These are phyloP conservation scores for Colletotrichum liaoningense DNA, from an alignment of 2,329 filamentous ascomycete species.

Conservation along the genomic window DNA sequence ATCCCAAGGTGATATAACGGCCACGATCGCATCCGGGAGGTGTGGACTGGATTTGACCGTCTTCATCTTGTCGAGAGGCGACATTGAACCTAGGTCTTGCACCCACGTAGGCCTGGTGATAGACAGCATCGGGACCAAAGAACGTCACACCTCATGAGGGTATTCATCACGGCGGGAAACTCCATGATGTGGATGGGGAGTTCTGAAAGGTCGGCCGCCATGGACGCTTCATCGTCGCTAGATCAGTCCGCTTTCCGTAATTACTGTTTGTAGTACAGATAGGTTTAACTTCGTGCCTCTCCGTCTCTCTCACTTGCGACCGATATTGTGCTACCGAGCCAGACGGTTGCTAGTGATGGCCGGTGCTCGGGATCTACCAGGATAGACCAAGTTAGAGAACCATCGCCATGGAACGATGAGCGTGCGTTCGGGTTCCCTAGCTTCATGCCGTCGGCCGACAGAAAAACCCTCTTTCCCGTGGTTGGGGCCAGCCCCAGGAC, in stretches of 20 bases:
- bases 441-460: constrained; percentile 18
- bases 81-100: background rate
- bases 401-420: constrained; percentile 1
- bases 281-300: too few species aligned
- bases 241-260: background rate
- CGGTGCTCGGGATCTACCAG: background rate
- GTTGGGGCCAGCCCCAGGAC: background rate
- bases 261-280: too few species aligned
- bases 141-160: background rate
- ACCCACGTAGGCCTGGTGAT: background rate
- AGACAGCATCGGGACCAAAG: background rate
- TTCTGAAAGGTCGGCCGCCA: background rate
- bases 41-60: background rate
- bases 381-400: background rate
- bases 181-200: background rate
- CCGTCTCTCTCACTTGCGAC: background rate
- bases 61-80: background rate
- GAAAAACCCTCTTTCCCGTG: background rate
- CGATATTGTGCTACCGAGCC: constrained; percentile 2
- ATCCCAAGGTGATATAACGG: constrained; percentile 5
- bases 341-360: background rate
- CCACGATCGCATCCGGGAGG: constrained; percentile 21
- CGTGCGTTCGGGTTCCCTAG: background rate
- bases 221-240: background rate
- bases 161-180: background rate